Base-by-base conservation (phyloP, 257 asterid genomes). In the Solanum dulcamara region DNA sequence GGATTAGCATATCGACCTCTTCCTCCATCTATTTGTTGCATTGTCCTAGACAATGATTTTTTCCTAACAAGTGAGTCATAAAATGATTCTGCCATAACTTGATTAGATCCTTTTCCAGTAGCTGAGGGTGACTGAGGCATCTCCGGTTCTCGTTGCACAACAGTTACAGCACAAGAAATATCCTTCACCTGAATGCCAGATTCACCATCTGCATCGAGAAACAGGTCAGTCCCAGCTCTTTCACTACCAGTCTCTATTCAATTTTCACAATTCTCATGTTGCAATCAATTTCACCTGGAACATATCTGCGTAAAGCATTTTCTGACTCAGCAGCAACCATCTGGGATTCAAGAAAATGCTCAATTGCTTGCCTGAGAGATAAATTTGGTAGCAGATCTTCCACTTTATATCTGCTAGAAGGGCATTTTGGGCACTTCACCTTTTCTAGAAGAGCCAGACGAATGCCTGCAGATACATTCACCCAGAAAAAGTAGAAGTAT, bases 401-500 rank as follows among this genome's bases (percentile, higher is more conserved):
- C 62, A 90, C 93, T 86, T 75, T 86, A 91, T 91, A 93, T 89
- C 90, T 93, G 86, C 83, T 90, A 70, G 98, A 94, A n/a, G 51
- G 92, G 88, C 98, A 96, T 86, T 91, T 93, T 83, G 99, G 98
- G 89, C 99, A 96, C 90, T 88, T 91, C 66, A 90, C 90, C 87
- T 90, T 92, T 85, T 90, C 94, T 79, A 84, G 80, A 85, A 96
- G 98, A 87, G 87, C 94, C 81, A 67, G 85, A 64, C 89, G 84
- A 46, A 94, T 94, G 91, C 99, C 99, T 96, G 91, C 86, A 90
- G 64, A 53, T 37, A 50, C 66, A 37, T 26, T 40, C 77, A 37
- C 4, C 59, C 82, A 44, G 82, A 44, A 83, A 81, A 64, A 20
- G 26, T 40, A 60, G 48, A 83, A 66, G 50, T 71, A 33, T 84